Percentiles rank a stretch among this genome's conserved stretches.
phyloP scores from a whole-genome alignment of 2,329 filamentous ascomycete genomes.

The Dendryphion nanum region DNA sequence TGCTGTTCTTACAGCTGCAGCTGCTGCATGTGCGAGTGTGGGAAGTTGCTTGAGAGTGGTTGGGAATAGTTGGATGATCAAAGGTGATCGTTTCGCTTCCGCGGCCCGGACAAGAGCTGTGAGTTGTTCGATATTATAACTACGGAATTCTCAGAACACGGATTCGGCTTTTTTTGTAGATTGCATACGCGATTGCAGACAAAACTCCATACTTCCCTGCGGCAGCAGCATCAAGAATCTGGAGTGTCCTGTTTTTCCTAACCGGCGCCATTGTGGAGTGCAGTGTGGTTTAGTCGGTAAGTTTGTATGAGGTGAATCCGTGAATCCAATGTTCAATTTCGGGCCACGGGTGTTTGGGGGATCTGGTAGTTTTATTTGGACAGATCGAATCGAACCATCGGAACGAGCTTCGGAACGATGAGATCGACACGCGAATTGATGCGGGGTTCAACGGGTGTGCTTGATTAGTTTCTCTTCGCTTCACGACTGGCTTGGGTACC shows the following conservation, averaged over 20 bases:
- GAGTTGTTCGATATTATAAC: slow-evolving; percentile 37
- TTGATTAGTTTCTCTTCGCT: too few species aligned
- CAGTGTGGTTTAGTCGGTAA: too few species aligned
- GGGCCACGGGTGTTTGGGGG: too few species aligned
- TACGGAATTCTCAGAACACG: slow-evolving; percentile 8
- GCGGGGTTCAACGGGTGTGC: too few species aligned
- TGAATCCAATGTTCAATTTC: too few species aligned
- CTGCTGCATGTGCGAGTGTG: slow-evolving; percentile 44
- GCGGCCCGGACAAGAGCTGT: slow-evolving; percentile 34
- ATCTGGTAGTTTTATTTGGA: too few species aligned
- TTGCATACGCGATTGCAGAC: slow-evolving; percentile 40
- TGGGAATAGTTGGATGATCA: slow-evolving; percentile 44
- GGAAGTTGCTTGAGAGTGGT: slow-evolving; percentile 68
- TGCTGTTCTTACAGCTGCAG: slow-evolving; percentile 41
- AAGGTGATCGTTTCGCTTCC: slow-evolving; percentile 31
- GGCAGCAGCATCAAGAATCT: slow-evolving; percentile 57
- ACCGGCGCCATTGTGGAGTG: too few species aligned
- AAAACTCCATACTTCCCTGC: slow-evolving; percentile 59
- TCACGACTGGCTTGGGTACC: too few species aligned
- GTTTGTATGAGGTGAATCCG: too few species aligned
- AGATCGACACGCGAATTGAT: too few species aligned
- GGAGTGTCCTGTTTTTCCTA: slow-evolving; percentile 29
- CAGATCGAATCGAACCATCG: too few species aligned
- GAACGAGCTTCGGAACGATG: background rate
- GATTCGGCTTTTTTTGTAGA: background rate